Base-by-base conservation (phyloP, 140 eudicot genomes). In the Oenanthe javanica region DNA sequence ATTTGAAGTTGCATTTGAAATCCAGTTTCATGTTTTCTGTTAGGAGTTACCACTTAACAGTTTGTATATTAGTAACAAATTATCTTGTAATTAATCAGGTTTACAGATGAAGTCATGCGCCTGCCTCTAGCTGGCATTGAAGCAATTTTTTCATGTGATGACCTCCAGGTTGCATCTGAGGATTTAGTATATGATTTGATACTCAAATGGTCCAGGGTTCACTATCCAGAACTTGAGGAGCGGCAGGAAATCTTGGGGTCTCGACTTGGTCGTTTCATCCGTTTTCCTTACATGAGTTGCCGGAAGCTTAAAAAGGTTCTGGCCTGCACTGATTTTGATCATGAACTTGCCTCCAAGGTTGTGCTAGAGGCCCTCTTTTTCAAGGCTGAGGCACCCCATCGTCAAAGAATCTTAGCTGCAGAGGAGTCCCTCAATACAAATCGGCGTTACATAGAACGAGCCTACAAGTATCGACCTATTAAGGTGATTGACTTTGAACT, bases 281-380 rank as follows among this genome's bases (percentile, higher is more conserved):
- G 97, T n/a, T 93, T 93, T 86, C 98, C 98, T 21, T 88, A 81
- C 90, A 91, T 93, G 98, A 93, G 91, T 12, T 88, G 91, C 81
- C 83, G 98, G 69, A 93, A 93, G 72, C 93, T 93, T 47, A 77
- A 86, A 71, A 93, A 93, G 81, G 97, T 93, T 61, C 82, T 93
- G 67, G 84, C 88, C 5, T 91, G 95, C 89, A 84, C 76, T 45
- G 97, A 93, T 85, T 93, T 93, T 55, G 97, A 93, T 38, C 92
- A 83, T 13, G 95, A 93, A 0, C 86, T 86, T 2, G 92, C 97
- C 1, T 88, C 90, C n/a, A 91, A 93, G 77, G 80, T 83, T 8
- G 98, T 93, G 38, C 89, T 88, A 1, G 98, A 93, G 47, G 95
- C 98, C 76, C 88, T 93, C 70, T 91, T 93, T 67, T 93, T 88